Conservation (phyloP, 2,329 filamentous ascomycete genomes). For the Microsporum audouinii region DNA sequence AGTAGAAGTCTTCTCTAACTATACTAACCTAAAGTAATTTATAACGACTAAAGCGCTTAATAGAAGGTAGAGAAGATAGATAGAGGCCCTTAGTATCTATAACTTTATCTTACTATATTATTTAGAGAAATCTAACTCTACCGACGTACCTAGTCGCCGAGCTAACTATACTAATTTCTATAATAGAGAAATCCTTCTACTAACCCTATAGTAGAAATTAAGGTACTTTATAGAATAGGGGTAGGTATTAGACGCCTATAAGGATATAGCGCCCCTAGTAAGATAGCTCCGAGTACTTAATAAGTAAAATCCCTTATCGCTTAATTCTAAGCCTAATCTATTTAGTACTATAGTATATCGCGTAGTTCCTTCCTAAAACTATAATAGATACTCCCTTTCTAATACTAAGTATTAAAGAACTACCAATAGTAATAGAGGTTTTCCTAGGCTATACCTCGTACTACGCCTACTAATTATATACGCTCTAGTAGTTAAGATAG, state of each 20-base stretch:
- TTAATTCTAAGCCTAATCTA: too few species aligned
- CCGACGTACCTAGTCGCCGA: not conserved
- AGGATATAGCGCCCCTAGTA: too few species aligned
- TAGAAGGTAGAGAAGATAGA: not conserved
- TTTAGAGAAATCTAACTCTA: not conserved
- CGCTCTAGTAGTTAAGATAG: not conserved
- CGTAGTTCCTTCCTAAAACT: too few species aligned
- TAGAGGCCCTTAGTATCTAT: not conserved
- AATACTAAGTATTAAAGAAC: too few species aligned
- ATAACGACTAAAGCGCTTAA: not conserved
- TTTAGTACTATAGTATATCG: too few species aligned
- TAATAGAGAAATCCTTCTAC: too few species aligned
- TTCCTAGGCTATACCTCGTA: not conserved
- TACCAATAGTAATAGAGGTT: not conserved
- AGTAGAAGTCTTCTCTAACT: not conserved
- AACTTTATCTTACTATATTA: not conserved
- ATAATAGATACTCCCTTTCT: too few species aligned
- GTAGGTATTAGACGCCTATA: too few species aligned
- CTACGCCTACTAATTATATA: not conserved
- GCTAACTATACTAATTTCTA: not conserved
- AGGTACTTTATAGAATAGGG: too few species aligned
- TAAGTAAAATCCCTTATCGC: too few species aligned
- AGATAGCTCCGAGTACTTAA: too few species aligned
- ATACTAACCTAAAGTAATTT: not conserved
- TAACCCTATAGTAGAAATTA: too few species aligned